Evolutionary conservation across 208 protist genomes (phyloP).

Genomic region (Trypanosoma scelopori): DNA sequence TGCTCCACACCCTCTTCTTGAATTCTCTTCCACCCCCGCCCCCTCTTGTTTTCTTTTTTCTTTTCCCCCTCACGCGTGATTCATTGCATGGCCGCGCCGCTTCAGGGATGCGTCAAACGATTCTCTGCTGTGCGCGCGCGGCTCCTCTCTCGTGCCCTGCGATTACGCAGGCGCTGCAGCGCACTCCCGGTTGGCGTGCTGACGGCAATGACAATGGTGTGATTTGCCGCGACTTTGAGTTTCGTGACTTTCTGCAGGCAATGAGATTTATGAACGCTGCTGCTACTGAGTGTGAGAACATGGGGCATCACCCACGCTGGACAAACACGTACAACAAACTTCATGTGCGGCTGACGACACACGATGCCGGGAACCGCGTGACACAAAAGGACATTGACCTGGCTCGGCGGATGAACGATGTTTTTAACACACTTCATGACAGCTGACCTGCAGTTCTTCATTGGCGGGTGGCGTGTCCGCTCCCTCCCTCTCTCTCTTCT

Average conservation of each 20-base stretch:
- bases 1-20: too few species aligned
- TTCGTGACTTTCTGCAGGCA: slow-evolving; percentile 88
- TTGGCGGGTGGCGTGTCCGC: too few species aligned
- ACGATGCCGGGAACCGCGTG: slow-evolving; percentile 89
- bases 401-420: slow-evolving; percentile 57
- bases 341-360: slow-evolving; percentile 91
- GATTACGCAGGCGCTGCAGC: slow-evolving; percentile 87
- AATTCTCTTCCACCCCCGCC: too few species aligned
- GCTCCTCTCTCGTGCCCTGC: slow-evolving; percentile 60
- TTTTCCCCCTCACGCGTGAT: background rate
- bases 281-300: slow-evolving; percentile 75
- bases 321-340: slow-evolving; percentile 95
- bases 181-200: slow-evolving; percentile 62
- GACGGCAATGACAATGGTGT: slow-evolving; percentile 39
- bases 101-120: slow-evolving; percentile 8
- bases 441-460: too few species aligned
- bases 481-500: background rate
- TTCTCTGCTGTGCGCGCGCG: background rate
- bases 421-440: slow-evolving; percentile 20
- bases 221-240: slow-evolving; percentile 77
- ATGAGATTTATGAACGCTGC: slow-evolving; percentile 90
- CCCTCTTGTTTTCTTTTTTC: slow-evolving; percentile 8
- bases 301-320: slow-evolving; percentile 95
- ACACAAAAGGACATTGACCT: slow-evolving; percentile 82
- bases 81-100: too few species aligned